A percentile compares a stretch with the other conserved stretches of the same genome.
Evolutionary conservation across 1,284 basidiomycete species (phyloP).

Genomic region (Rhodofomes roseus): DNA sequence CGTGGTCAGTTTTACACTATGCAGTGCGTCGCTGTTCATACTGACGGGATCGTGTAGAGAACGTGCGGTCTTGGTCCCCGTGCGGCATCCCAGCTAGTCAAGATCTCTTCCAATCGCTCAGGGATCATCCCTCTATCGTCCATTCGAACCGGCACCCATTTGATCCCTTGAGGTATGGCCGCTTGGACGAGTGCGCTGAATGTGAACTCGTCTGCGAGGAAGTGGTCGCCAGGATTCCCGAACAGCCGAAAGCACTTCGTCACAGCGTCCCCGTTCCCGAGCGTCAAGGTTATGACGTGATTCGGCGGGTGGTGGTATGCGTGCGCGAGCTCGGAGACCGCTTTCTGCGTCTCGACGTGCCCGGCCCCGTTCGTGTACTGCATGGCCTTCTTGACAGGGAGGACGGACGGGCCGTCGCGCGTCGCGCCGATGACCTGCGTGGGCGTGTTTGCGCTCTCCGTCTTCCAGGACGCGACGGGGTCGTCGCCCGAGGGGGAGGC

Average conservation of each 20-base stretch:
- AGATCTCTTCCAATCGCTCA: constrained; percentile 35
- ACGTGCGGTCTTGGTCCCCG: constrained; percentile 39
- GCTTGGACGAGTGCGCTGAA: constrained; percentile 39
- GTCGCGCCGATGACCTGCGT: constrained; percentile 30
- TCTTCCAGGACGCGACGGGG: constrained; percentile 31
- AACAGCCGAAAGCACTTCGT: constrained; percentile 41
- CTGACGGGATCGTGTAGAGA: constrained; percentile 39
- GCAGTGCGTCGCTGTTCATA: not conserved
- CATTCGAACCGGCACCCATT: constrained; percentile 40
- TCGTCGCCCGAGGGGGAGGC: constrained; percentile 32
- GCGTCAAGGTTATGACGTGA: constrained; percentile 34
- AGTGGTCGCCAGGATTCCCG: constrained; percentile 39
- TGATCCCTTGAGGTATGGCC: constrained; percentile 36
- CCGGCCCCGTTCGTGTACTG: constrained; percentile 40
- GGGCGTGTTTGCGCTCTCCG: constrained; percentile 22
- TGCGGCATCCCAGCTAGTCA: constrained; percentile 34
- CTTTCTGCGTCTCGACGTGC: constrained; percentile 31
- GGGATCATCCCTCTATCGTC: constrained; percentile 42
- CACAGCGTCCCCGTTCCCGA: constrained; percentile 41
- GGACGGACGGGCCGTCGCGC: constrained; percentile 29
- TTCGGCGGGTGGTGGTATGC: constrained; percentile 34
- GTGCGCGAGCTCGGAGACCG: constrained; percentile 32
- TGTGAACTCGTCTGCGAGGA: constrained; percentile 44
- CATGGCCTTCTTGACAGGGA: constrained; percentile 35
- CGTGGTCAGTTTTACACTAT: not conserved